Conservation (phyloP, 1,284 basidiomycete species). For the Volvariella volvacea region DNA sequence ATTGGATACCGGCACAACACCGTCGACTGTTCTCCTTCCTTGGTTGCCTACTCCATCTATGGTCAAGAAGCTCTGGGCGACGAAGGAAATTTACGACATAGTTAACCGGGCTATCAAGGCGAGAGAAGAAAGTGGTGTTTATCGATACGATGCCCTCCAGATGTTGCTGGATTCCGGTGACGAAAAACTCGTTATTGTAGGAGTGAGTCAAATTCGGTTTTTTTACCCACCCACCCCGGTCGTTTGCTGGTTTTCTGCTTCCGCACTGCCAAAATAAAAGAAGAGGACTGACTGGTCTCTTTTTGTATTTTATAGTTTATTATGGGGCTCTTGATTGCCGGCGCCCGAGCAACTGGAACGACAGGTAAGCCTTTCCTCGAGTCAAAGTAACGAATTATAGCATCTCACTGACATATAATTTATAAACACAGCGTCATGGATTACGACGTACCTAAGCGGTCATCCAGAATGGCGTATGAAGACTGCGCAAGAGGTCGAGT, state of each 20-base stretch:
- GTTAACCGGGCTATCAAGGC: conserved; percentile 46
- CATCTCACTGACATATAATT: conserved; percentile 3
- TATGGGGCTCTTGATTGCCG: conserved; percentile 70
- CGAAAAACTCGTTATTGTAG: conserved; percentile 58
- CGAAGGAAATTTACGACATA: conserved; percentile 68
- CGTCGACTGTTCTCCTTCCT: conserved; percentile 60
- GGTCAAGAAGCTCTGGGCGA: conserved; percentile 59
- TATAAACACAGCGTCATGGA: conserved; percentile 49
- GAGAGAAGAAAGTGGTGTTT: conserved; percentile 46
- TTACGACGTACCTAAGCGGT: conserved; percentile 60
- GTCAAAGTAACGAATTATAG: neutral
- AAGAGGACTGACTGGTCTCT: too few species aligned
- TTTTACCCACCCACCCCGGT: too few species aligned
- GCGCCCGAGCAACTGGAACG: conserved; percentile 68
- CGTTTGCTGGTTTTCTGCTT: too few species aligned
- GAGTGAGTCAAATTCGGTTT: too few species aligned
- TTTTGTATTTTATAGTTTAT: conserved; percentile 64
- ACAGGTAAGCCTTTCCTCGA: conserved; percentile 35
- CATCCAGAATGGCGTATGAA: conserved; percentile 55
- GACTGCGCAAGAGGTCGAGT: conserved; percentile 51
- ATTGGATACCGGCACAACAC: conserved; percentile 62
- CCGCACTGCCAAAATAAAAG: too few species aligned
- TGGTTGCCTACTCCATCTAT: conserved; percentile 69
- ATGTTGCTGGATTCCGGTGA: conserved; percentile 63
- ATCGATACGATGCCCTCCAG: conserved; percentile 60